Evolutionary conservation across 2,329 filamentous ascomycete genomes (phyloP).

Genomic region (Parastagonospora avenae): DNA sequence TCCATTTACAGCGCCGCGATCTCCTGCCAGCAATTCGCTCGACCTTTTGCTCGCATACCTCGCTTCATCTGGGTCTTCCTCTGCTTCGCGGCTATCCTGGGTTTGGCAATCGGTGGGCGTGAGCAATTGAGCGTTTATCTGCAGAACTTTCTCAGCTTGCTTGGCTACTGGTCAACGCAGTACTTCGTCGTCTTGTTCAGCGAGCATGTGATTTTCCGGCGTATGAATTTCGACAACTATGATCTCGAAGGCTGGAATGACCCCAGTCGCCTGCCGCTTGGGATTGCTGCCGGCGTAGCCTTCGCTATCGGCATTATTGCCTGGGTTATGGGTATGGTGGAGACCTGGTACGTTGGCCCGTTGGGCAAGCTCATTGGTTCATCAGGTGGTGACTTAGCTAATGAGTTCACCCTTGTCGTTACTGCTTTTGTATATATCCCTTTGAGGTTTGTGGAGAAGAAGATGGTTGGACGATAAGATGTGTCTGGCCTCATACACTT

Average conservation of each 20-base stretch:
- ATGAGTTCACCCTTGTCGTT: constrained; percentile 32
- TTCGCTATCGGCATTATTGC: constrained; percentile 48
- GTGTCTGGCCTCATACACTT: no score
- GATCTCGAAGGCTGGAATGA: constrained; percentile 55
- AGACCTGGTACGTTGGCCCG: constrained; percentile 60
- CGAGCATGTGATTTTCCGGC: constrained; percentile 54
- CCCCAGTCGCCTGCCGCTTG: constrained; percentile 49
- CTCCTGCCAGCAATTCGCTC: constrained; percentile 54
- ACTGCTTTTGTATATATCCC: constrained; percentile 36
- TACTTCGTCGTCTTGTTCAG: constrained; percentile 54
- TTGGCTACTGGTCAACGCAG: constrained; percentile 55
- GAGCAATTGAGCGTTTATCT: constrained; percentile 51
- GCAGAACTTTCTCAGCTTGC: constrained; percentile 52
- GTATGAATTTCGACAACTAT: constrained; percentile 57
- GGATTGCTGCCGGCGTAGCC: constrained; percentile 48
- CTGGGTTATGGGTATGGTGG: constrained; percentile 64
- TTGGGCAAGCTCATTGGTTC: constrained; percentile 32
- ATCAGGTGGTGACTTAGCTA: constrained; percentile 35
- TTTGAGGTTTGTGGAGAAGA: constrained; percentile 34
- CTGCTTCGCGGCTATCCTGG: constrained; percentile 51
- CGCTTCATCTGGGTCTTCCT: constrained; percentile 55
- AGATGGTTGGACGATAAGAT: constrained; percentile 23
- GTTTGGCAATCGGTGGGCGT: constrained; percentile 52
- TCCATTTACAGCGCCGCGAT: constrained; percentile 58
- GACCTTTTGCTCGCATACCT: constrained; percentile 57